Evolutionary conservation across 352 stramenopile species (phyloP).

Genomic region (Globisporangium takayamanum): DNA sequence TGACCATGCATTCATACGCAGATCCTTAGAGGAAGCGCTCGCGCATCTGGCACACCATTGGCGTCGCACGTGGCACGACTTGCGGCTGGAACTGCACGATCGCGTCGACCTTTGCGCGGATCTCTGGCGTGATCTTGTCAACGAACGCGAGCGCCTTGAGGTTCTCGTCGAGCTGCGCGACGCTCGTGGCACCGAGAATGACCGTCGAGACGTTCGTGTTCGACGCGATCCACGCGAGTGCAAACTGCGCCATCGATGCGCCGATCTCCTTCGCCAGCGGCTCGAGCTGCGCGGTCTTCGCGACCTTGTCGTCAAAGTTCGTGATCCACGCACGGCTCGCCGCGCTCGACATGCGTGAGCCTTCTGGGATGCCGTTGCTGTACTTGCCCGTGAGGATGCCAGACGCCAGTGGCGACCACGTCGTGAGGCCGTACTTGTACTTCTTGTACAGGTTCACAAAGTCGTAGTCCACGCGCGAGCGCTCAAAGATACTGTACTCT

Average conservation of each 20-base stretch:
- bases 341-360: too few species aligned
- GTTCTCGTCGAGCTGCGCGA: constrained; percentile 71
- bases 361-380: too few species aligned
- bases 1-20: too few species aligned
- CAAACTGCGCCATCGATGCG: constrained; percentile 45
- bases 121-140: constrained; percentile 65
- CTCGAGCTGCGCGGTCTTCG: constrained; percentile 33
- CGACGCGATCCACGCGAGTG: constrained; percentile 46
- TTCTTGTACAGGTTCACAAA: constrained; percentile 39
- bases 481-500: constrained; percentile 49
- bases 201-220: constrained; percentile 57
- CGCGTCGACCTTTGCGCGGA: constrained; percentile 61
- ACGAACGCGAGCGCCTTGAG: constrained; percentile 53
- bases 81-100: constrained; percentile 45
- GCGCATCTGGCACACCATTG: constrained; percentile 26
- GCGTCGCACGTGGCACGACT: constrained; percentile 22
- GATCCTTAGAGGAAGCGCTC: constrained; percentile 25
- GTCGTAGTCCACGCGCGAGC: constrained; percentile 40
- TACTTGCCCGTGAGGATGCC: too few species aligned
- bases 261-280: constrained; percentile 28
- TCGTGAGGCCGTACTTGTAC: too few species aligned
- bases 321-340: too few species aligned
- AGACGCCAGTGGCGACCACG: too few species aligned
- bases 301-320: constrained; percentile 58
- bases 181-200: constrained; percentile 10